These are phyloP conservation scores for Rhododendron henanense DNA, from an alignment of 148 eudicot genomes.

Conservation along the genomic window DNA sequence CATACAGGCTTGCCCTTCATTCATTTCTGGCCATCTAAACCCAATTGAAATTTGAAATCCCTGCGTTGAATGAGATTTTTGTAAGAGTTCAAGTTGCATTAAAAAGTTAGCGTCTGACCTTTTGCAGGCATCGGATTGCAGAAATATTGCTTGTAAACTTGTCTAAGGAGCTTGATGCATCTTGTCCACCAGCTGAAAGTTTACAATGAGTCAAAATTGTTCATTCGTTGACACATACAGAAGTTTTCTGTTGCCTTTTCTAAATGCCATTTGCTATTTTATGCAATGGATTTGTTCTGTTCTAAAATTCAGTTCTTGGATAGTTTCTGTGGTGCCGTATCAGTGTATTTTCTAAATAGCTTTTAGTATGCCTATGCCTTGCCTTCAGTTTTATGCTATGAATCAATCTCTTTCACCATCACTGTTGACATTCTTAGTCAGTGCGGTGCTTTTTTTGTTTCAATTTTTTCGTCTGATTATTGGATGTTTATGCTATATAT, in stretches of 20 bases:
- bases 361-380: too few species aligned
- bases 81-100: not conserved
- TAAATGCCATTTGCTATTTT: not conserved
- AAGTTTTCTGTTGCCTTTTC: not conserved
- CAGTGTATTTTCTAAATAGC: not conserved
- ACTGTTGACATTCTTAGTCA: not conserved
- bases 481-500: not conserved
- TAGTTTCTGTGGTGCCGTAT: not conserved
- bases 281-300: not conserved
- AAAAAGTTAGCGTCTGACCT: not conserved
- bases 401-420: not conserved
- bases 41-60: not conserved
- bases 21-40: not conserved
- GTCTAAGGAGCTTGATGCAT: not conserved
- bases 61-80: not conserved
- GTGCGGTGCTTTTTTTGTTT: not conserved
- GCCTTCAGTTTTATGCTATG: not conserved
- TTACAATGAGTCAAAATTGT: not conserved
- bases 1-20: not conserved
- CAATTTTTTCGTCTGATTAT: not conserved
- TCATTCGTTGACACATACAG: not conserved
- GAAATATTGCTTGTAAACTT: not conserved
- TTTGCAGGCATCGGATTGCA: not conserved
- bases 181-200: not conserved
- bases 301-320: not conserved